Evolutionary conservation across 768 basidiomycete genomes (phyloP).

Genomic region (Leccinum incarnatum): DNA sequence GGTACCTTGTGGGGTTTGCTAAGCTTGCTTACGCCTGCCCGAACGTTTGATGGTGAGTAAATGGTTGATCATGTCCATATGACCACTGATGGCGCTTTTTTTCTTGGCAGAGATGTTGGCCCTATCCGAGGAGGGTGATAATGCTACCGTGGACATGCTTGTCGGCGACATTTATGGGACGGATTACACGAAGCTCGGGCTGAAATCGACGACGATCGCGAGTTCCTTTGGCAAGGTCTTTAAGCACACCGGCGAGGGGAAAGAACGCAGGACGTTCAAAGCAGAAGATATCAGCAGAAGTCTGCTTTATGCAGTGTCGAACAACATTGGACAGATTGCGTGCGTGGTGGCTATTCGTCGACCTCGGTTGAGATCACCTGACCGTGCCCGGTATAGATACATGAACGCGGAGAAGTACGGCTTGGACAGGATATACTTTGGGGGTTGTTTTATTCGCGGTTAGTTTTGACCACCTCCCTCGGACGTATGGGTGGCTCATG

Average conservation of each 20-base stretch:
- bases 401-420: conserved; percentile 99
- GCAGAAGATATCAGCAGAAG: conserved; percentile 94
- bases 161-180: conserved; percentile 99
- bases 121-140: conserved; percentile 91
- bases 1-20: conserved; percentile 97
- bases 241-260: conserved; percentile 63
- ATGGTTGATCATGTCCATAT: neutral
- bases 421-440: conserved; percentile 96
- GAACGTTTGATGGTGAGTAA: conserved; percentile 87
- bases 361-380: conserved; percentile 4
- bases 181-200: conserved; percentile 90
- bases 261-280: conserved; percentile 66
- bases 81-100: conserved; percentile 3
- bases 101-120: conserved; percentile 82
- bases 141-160: conserved; percentile 94
- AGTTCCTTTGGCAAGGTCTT: conserved; percentile 99
- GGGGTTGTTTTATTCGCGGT: conserved; percentile 98
- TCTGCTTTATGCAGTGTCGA: conserved; percentile 93
- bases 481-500: conserved; percentile 1
- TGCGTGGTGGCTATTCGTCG: conserved; percentile 45
- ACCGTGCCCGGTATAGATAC: conserved; percentile 41
- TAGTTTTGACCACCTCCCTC: conserved; percentile 24
- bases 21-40: conserved; percentile 92
- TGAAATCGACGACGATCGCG: conserved; percentile 97
- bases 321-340: conserved; percentile 99